Conservation (phyloP, 805 yeast genomes). For the Komagataella ulmi region DNA sequence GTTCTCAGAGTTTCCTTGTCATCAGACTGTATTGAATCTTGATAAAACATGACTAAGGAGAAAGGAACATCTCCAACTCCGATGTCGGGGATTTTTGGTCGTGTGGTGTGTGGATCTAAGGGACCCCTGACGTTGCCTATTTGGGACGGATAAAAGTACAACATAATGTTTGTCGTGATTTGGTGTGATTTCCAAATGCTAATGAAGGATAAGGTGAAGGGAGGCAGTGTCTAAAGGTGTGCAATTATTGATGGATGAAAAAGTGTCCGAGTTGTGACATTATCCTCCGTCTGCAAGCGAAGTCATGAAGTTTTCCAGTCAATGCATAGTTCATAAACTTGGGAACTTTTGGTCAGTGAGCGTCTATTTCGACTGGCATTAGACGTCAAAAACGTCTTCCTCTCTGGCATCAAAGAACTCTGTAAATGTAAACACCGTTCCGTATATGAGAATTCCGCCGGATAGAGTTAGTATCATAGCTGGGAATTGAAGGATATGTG, state of each 20-base stretch:
- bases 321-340: background rate
- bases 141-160: background rate
- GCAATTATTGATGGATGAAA: background rate
- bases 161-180: background rate
- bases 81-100: background rate
- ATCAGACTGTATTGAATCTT: conserved; percentile 11
- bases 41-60: conserved; percentile 6
- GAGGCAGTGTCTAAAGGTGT: too few species aligned
- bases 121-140: background rate
- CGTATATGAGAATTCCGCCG: conserved; percentile 80
- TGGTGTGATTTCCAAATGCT: background rate
- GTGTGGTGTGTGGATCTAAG: background rate
- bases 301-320: background rate
- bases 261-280: background rate
- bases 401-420: conserved; percentile 56
- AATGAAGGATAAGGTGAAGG: too few species aligned
- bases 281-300: background rate
- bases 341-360: background rate
- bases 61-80: background rate
- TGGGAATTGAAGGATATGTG: conserved; percentile 49
- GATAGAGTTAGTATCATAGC: conserved; percentile 67
- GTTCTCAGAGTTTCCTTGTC: conserved; percentile 7
- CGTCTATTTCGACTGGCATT: background rate
- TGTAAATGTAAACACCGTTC: conserved; percentile 72
- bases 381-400: conserved; percentile 12